Conservation (phyloP, 768 basidiomycete species). For the Sporobolomyces roseus region DNA sequence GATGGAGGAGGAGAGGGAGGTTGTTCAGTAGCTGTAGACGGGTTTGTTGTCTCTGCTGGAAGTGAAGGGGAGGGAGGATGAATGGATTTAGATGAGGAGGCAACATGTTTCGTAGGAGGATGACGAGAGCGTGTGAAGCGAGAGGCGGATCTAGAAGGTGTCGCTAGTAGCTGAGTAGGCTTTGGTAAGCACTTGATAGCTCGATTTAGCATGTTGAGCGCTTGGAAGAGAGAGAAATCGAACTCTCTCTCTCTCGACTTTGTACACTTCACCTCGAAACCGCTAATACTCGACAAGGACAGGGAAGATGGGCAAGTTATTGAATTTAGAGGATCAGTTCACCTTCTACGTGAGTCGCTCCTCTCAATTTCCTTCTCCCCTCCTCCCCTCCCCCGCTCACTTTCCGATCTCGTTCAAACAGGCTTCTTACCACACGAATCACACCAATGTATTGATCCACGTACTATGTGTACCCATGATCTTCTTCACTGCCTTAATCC, state of each 20-base stretch:
- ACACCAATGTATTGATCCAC: conserved; percentile 75
- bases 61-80: too few species aligned
- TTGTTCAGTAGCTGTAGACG: neutral
- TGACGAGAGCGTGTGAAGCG: conserved; percentile 8
- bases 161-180: neutral
- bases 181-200: neutral
- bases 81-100: neutral
- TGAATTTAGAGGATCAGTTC: conserved; percentile 33
- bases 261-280: too few species aligned
- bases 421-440: conserved; percentile 37
- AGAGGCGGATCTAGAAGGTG: neutral
- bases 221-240: neutral
- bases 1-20: neutral
- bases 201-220: neutral
- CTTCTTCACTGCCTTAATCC: conserved; percentile 40
- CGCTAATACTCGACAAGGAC: neutral
- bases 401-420: neutral
- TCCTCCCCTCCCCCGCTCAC: neutral
- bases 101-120: too few species aligned
- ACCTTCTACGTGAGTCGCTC: conserved; percentile 34
- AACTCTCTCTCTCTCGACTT: too few species aligned
- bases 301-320: neutral
- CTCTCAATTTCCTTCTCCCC: neutral
- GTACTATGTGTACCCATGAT: conserved; percentile 53
- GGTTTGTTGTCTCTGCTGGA: neutral